Base-by-base conservation (phyloP, 2,329 filamentous ascomycete genomes). In the Metarhizium anisopliae region DNA sequence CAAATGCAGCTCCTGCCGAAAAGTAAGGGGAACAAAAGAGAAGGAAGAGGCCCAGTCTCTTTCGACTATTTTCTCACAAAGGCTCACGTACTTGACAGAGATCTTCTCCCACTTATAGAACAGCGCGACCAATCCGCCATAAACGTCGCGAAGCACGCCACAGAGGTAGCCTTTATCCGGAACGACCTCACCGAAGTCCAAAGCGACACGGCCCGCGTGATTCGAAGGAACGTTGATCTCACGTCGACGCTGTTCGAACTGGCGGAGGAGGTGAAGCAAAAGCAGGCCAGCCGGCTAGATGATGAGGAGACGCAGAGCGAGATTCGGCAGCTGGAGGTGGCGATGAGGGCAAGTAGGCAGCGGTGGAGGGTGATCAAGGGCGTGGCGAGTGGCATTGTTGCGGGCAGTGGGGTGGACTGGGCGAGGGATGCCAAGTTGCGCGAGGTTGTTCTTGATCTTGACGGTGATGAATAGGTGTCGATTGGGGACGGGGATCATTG, bases 351-450 rank as follows among this genome's bases (percentile, higher is more conserved):
- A 25, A 86, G 83, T 66, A 81, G 81, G 59, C 82, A 84, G 61
- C 80, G 80, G 64, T 90, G 85, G 84, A 83, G 83, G 64, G 83
- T 86, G 20, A 81, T 93, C 69, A 94, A 93, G 72, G 87, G 83
- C 29, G 82, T 90, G 47, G 79, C 87, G n/a, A 88, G 87, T 64
- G 89, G 87, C 18, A 79, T 91, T 55, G 81, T 95, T 50, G 88
- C 84, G 5, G 89, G 88, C 3, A 95, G 90, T 68, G 90, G 90
- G 50, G 77, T 94, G 54, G 85, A 95, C 65, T 95, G 90, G 90
- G 84, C 83, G 13, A 75, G 80, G 45, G 84, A 95, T 69, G 78
- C 84, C 53, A 77, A 76, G 57, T 72, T 95, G 59, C 77, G 81
- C 56, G 81, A 83, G 52, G 76, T 93, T 58, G 89, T 95, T 30